Conservation (phyloP, 2,329 filamentous ascomycete genomes). For the Kalmusia sp. region DNA sequence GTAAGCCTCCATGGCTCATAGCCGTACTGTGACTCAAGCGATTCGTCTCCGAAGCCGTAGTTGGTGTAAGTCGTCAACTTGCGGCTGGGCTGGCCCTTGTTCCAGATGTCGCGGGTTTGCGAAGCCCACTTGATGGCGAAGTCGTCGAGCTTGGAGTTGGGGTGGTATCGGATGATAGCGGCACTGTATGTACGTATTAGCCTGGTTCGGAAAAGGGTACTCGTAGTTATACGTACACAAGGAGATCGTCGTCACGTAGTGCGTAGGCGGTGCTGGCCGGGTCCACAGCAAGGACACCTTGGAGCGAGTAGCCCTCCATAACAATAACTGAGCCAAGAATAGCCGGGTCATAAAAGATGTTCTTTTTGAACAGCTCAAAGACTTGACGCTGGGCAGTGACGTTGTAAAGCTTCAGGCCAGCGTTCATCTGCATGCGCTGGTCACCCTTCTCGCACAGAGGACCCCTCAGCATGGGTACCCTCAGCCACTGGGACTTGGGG, state of each 20-base stretch:
- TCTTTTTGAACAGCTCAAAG: constrained; percentile 32
- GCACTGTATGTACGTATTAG: not conserved
- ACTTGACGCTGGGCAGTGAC: constrained; percentile 37
- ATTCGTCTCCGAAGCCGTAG: constrained; percentile 33
- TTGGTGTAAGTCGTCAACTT: constrained; percentile 29
- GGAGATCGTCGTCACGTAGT: not conserved
- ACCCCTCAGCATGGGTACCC: not conserved
- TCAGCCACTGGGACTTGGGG: not conserved
- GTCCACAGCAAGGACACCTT: not conserved
- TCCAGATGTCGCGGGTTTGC: not conserved
- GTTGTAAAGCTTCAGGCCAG: constrained; percentile 27
- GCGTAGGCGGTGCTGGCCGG: not conserved
- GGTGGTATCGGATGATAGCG: not conserved
- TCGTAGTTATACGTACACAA: not conserved
- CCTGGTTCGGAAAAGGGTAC: not conserved
- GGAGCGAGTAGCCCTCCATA: not conserved
- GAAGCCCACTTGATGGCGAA: not conserved
- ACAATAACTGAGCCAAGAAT: not conserved
- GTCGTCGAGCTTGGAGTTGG: not conserved
- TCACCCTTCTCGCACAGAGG: not conserved
- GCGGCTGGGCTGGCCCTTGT: not conserved
- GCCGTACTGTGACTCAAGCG: constrained; percentile 28
- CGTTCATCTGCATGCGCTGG: constrained; percentile 1
- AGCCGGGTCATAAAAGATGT: not conserved
- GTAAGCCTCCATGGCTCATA: constrained; percentile 30